These are phyloP conservation scores for Hanseniaspora sp. DNA, from an alignment of 1,139 yeast species.

Conservation along the genomic window DNA sequence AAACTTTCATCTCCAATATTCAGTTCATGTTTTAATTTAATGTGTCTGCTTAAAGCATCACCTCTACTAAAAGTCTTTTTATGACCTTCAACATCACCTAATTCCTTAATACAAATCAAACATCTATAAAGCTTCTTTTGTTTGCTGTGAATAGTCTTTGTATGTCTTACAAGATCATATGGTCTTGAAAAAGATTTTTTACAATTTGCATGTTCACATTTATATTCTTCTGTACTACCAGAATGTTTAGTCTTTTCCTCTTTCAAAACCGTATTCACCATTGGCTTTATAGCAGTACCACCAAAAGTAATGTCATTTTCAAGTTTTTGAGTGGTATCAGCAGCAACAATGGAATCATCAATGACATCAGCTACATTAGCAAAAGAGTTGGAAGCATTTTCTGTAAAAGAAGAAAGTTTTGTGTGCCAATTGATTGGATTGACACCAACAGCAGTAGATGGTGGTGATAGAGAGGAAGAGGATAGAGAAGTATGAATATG, in stretches of 20 bases:
- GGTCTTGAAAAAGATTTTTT: conserved; percentile 82
- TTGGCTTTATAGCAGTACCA: background rate
- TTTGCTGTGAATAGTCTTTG: conserved; percentile 88
- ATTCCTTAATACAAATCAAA: conserved; percentile 60
- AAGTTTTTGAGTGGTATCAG: background rate
- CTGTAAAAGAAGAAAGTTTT: background rate
- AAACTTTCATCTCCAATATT: conserved; percentile 59
- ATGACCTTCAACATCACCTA: conserved; percentile 32
- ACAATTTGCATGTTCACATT: conserved; percentile 49
- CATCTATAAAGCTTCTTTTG: conserved; percentile 80
- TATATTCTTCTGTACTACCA: conserved; percentile 44
- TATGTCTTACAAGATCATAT: conserved; percentile 87
- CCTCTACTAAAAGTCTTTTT: conserved; percentile 80
- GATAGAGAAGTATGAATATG: background rate
- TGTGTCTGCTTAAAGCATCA: conserved; percentile 89
- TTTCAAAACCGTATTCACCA: conserved; percentile 4
- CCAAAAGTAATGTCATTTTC: background rate
- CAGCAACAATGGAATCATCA: background rate
- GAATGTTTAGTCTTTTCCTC: conserved; percentile 42
- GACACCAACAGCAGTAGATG: background rate
- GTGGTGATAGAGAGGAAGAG: background rate
- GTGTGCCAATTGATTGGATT: background rate
- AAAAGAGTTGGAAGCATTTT: conserved; percentile 1
- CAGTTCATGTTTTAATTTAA: conserved; percentile 63
- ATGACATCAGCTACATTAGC: conserved; percentile 2